Conservation (phyloP, 129 eudicot species). For the Dittrichia graveolens region DNA sequence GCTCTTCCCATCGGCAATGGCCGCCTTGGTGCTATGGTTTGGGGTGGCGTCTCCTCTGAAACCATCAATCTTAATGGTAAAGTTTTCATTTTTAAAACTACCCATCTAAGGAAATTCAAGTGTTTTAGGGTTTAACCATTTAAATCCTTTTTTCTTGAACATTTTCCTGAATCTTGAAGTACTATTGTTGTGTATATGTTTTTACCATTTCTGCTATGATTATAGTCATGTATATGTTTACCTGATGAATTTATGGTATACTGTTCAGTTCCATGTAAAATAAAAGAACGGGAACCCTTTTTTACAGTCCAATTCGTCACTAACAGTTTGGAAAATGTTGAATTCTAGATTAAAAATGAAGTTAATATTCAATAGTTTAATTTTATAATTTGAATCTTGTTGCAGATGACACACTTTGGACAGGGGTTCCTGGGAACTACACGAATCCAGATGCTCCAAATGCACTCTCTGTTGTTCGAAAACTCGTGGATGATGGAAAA, state of each 20-base stretch:
- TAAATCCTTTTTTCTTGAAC: not conserved
- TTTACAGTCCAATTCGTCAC: not conserved
- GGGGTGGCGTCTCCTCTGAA: conserved; percentile 73
- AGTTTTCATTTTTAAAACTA: not conserved
- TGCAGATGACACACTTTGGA: conserved; percentile 90
- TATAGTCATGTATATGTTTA: not conserved
- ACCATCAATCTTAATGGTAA: conserved; percentile 86
- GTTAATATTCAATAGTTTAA: not conserved
- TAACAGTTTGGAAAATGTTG: not conserved
- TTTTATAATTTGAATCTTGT: not conserved
- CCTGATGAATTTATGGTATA: not conserved
- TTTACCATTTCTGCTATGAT: not conserved
- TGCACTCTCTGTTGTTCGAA: conserved; percentile 57
- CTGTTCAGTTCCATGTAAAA: not conserved
- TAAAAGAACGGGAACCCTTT: not conserved
- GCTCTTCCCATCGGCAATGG: conserved; percentile 93
- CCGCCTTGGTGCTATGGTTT: conserved; percentile 83
- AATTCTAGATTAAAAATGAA: not conserved
- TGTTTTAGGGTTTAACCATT: conserved; percentile 1
- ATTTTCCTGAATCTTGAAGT: conserved; percentile 10
- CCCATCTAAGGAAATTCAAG: conserved; percentile 13
- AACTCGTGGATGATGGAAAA: conserved; percentile 77
- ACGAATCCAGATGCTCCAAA: conserved; percentile 66
- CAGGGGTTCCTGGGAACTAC: conserved; percentile 77
- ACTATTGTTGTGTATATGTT: not conserved